Percentiles rank a stretch among this genome's conserved stretches.
Evolutionary conservation across 805 yeast species (phyloP).

Genomic region (Nakazawaea populi): DNA sequence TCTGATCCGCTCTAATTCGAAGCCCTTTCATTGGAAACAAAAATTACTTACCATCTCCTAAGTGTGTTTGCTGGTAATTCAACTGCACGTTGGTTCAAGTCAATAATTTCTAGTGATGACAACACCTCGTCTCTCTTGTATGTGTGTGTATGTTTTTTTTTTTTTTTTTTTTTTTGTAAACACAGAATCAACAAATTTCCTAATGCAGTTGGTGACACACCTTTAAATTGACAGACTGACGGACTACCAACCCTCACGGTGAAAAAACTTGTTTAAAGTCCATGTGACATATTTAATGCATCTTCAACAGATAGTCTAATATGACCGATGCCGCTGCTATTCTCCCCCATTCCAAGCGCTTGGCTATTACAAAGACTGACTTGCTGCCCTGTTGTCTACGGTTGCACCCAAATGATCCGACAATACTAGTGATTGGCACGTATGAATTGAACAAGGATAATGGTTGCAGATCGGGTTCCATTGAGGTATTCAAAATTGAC

Average conservation of each 20-base stretch:
- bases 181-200: background rate
- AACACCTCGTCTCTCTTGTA: too few relatives aligned
- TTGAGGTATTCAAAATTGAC: constrained; percentile 33
- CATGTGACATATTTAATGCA: too few relatives aligned
- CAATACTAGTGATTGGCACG: constrained; percentile 65
- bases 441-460: constrained; percentile 62
- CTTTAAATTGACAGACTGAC: background rate
- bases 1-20: background rate
- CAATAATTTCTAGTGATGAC: too few relatives aligned
- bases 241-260: background rate
- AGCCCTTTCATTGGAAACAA: too few relatives aligned
- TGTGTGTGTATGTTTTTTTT: too few relatives aligned
- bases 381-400: constrained; percentile 84
- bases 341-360: constrained; percentile 13
- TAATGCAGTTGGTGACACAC: background rate
- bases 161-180: too few relatives aligned
- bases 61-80: too few relatives aligned
- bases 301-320: too few relatives aligned
- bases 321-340: background rate
- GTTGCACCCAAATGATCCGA: constrained; percentile 43
- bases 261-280: too few relatives aligned
- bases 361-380: constrained; percentile 32
- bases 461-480: constrained; percentile 59
- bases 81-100: too few relatives aligned
- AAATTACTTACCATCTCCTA: too few relatives aligned